A percentile compares a stretch with the other conserved stretches of the same genome.
Evolutionary conservation across 1,284 basidiomycete genomes (phyloP).

Genomic region (Anthracocystis walkeri): DNA sequence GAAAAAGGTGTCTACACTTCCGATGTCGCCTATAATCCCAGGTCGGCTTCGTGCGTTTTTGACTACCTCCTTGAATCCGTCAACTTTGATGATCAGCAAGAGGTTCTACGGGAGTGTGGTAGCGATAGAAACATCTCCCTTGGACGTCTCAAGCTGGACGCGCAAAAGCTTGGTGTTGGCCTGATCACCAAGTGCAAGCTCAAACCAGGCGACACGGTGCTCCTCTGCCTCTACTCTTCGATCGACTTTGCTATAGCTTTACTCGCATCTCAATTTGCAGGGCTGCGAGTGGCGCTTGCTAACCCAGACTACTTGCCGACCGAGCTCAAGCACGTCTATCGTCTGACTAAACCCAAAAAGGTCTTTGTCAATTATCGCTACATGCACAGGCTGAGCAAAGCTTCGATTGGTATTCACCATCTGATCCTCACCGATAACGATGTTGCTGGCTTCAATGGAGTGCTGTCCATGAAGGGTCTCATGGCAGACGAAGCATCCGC

Average conservation of each 20-base stretch:
- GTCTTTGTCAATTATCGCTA: slow-evolving; percentile 23
- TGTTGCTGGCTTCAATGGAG: slow-evolving; percentile 18
- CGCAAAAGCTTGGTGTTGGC: slow-evolving; percentile 38
- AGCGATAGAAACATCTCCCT: slow-evolving; percentile 26
- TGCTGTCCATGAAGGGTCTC: slow-evolving; percentile 20
- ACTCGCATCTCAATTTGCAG: slow-evolving; percentile 39
- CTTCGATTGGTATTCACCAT: slow-evolving; percentile 9
- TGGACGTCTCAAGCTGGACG: slow-evolving; percentile 39
- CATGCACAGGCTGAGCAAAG: slow-evolving; percentile 22
- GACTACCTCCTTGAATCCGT: slow-evolving; percentile 27
- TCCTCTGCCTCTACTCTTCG: slow-evolving; percentile 34
- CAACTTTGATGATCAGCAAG: slow-evolving; percentile 21
- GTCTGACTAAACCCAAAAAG: slow-evolving; percentile 38
- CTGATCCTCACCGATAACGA: slow-evolving; percentile 20
- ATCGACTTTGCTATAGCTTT: slow-evolving; percentile 42
- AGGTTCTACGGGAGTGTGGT: slow-evolving; percentile 24
- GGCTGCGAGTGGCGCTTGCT: slow-evolving; percentile 35
- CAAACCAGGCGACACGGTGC: slow-evolving; percentile 42
- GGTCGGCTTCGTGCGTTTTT: slow-evolving; percentile 17
- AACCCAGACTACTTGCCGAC: slow-evolving; percentile 33
- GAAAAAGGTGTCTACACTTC: slow-evolving; percentile 18
- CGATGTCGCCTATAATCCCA: slow-evolving; percentile 5
- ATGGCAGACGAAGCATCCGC: slow-evolving; percentile 14
- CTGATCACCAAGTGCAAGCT: slow-evolving; percentile 28
- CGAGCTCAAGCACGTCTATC: slow-evolving; percentile 42